Conservation (phyloP, 192 early-diverging fungal genomes). For the Spinellus fusiger region DNA sequence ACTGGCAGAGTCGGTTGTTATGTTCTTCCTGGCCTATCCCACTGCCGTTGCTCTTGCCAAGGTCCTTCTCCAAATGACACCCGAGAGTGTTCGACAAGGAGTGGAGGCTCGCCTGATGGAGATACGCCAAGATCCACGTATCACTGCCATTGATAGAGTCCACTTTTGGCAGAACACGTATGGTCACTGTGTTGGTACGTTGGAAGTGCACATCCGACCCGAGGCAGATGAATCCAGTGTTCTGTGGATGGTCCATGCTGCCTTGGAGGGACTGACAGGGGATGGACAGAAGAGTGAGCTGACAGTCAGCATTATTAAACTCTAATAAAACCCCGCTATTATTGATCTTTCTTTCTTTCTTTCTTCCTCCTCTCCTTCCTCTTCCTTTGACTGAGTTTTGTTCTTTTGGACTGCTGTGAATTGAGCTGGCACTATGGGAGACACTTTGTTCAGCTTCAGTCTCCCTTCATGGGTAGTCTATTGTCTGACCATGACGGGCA, state of each 20-base stretch:
- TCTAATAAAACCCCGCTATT: neutral
- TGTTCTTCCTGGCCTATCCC: slow-evolving; percentile 46
- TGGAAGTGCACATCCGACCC: slow-evolving; percentile 36
- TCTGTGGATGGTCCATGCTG: slow-evolving; percentile 38
- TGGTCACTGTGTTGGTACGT: slow-evolving; percentile 42
- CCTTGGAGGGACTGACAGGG: slow-evolving; percentile 29
- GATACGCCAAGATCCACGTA: slow-evolving; percentile 38
- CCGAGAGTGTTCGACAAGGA: slow-evolving; percentile 30
- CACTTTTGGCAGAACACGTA: slow-evolving; percentile 56
- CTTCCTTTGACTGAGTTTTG: neutral
- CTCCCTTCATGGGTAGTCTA: slow-evolving; percentile 43
- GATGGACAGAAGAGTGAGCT: slow-evolving; percentile 33
- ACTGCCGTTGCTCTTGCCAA: slow-evolving; percentile 42
- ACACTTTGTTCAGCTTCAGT: slow-evolving; percentile 8
- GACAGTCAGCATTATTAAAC: slow-evolving; percentile 35
- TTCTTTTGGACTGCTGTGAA: neutral
- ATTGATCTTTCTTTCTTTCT: neutral
- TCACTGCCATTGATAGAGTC: slow-evolving; percentile 37
- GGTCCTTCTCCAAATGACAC: slow-evolving; percentile 49
- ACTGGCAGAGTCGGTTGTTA: slow-evolving; percentile 36
- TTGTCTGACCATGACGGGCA: slow-evolving; percentile 34
- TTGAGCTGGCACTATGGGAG: neutral
- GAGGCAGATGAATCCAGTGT: slow-evolving; percentile 46
- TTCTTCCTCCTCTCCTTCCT: neutral
- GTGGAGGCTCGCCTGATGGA: slow-evolving; percentile 41